Evolutionary conservation across 148 eudicot genomes (phyloP).

Genomic region (Cornus florida): DNA sequence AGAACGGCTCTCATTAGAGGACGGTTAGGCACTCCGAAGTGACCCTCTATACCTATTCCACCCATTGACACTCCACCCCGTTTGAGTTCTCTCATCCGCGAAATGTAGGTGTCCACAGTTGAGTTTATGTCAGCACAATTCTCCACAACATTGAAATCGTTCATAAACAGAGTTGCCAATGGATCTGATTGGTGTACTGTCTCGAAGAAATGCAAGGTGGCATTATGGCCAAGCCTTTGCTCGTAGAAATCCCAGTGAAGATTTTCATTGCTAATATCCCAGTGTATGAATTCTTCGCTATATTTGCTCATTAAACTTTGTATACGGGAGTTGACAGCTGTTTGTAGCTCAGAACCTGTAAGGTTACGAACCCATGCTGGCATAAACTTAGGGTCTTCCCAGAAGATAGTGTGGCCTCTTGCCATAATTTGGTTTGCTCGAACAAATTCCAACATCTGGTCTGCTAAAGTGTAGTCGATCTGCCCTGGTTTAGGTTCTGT

Average conservation of each 20-base stretch:
- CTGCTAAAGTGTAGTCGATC: conserved; percentile 62
- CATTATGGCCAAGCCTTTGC: conserved; percentile 56
- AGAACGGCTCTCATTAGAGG: conserved; percentile 54
- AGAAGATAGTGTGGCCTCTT: conserved; percentile 84
- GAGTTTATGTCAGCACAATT: conserved; percentile 54
- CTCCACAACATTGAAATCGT: conserved; percentile 79
- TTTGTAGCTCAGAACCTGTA: conserved; percentile 32
- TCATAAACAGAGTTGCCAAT: conserved; percentile 60
- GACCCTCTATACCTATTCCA: conserved; percentile 71
- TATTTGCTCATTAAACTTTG: conserved; percentile 50
- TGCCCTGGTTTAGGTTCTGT: conserved; percentile 60
- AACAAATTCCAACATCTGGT: conserved; percentile 59
- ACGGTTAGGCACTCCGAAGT: conserved; percentile 48
- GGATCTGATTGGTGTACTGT: conserved; percentile 60
- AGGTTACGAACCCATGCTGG: conserved; percentile 62
- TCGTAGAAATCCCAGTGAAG: conserved; percentile 74
- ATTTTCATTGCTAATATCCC: conserved; percentile 83
- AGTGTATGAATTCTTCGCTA: conserved; percentile 63
- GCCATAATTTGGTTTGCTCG: conserved; percentile 52
- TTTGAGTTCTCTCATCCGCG: conserved; percentile 48
- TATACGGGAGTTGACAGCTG: conserved; percentile 52
- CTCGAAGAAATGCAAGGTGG: conserved; percentile 47
- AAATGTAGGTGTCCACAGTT: conserved; percentile 54
- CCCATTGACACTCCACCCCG: conserved; percentile 44
- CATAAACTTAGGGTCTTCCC: conserved; percentile 59